Conservation (phyloP, 306 rosid species). For the Prunus padus region DNA sequence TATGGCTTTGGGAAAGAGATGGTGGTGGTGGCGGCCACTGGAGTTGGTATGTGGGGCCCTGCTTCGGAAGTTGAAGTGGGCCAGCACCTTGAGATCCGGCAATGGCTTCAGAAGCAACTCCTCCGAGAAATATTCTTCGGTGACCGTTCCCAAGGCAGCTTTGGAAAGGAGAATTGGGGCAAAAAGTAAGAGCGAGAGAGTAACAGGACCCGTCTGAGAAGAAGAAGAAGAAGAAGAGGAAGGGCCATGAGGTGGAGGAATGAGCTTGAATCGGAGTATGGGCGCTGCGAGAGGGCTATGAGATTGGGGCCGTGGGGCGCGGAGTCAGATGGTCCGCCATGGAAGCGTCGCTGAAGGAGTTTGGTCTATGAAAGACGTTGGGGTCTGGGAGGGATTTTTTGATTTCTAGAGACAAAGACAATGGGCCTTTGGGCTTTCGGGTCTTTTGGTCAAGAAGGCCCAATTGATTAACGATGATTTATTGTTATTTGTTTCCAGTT, state of each 20-base stretch:
- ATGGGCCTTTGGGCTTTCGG: too few relatives aligned
- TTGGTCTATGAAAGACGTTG: too few relatives aligned
- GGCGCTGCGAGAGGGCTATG: too few relatives aligned
- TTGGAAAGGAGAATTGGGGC: constrained; percentile 19
- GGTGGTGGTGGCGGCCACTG: constrained; percentile 78
- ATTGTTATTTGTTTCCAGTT: too few relatives aligned
- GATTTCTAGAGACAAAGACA: too few relatives aligned
- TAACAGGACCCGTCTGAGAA: constrained; percentile 1
- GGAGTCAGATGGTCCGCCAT: too few relatives aligned
- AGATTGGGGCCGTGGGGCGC: too few relatives aligned
- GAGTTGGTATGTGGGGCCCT: constrained; percentile 48
- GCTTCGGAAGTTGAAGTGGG: constrained; percentile 73
- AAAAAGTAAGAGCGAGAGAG: constrained; percentile 27
- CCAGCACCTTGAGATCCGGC: constrained; percentile 81
- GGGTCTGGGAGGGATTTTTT: too few relatives aligned
- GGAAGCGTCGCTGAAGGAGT: too few relatives aligned
- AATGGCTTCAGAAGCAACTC: constrained; percentile 82
- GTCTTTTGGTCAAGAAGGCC: too few relatives aligned
- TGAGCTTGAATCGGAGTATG: not conserved
- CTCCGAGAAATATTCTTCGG: constrained; percentile 70
- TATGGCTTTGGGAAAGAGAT: constrained; percentile 87
- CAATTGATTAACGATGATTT: too few relatives aligned
- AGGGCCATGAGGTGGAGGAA: constrained; percentile 35
- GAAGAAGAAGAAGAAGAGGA: constrained; percentile 7
- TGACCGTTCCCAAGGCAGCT: constrained; percentile 30